Percentiles rank a stretch among this genome's conserved stretches.
Conservation (phyloP, 2,329 filamentous ascomycete species). For the Alternaria gaisen region DNA sequence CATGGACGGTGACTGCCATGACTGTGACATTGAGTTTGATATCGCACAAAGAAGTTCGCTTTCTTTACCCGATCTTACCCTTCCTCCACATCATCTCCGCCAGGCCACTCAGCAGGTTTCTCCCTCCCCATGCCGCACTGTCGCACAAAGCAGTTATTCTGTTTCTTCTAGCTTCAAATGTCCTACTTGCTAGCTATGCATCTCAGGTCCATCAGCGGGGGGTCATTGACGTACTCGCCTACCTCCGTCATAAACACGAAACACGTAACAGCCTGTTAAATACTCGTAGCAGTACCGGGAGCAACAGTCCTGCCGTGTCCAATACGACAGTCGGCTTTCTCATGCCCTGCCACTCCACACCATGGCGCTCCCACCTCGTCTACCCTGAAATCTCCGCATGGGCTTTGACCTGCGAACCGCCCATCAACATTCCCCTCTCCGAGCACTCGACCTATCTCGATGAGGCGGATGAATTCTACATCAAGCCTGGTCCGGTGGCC, state of each 20-base stretch:
- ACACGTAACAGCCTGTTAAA: slow-evolving; percentile 32
- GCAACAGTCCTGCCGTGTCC: slow-evolving; percentile 3
- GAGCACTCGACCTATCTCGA: slow-evolving; percentile 78
- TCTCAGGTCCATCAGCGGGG: slow-evolving; percentile 80
- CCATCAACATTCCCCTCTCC: slow-evolving; percentile 70
- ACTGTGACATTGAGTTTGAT: slow-evolving; percentile 78
- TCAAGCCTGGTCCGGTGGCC: slow-evolving; percentile 58
- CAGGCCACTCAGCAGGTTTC: slow-evolving; percentile 71
- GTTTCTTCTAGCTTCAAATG: slow-evolving; percentile 69
- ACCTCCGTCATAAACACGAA: slow-evolving; percentile 79
- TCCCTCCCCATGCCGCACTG: slow-evolving; percentile 52
- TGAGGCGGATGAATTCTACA: slow-evolving; percentile 92
- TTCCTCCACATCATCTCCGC: slow-evolving; percentile 84
- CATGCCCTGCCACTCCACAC: slow-evolving; percentile 95
- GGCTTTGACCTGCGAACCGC: slow-evolving; percentile 90
- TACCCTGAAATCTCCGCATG: slow-evolving; percentile 79
- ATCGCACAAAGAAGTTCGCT: slow-evolving; percentile 95
- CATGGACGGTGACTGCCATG: slow-evolving; percentile 61
- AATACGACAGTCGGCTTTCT: slow-evolving; percentile 75
- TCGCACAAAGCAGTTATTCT: slow-evolving; percentile 62
- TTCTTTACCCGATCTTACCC: slow-evolving; percentile 91
- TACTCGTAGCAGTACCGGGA: slow-evolving; percentile 53
- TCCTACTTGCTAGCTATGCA: slow-evolving; percentile 76
- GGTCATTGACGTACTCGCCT: slow-evolving; percentile 75
- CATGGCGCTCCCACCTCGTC: slow-evolving; percentile 89